Evolutionary conservation across 768 basidiomycete genomes (phyloP), one percentile per base, ranked within the genome.

Genomic region (Lactarius akahatsu): DNA sequence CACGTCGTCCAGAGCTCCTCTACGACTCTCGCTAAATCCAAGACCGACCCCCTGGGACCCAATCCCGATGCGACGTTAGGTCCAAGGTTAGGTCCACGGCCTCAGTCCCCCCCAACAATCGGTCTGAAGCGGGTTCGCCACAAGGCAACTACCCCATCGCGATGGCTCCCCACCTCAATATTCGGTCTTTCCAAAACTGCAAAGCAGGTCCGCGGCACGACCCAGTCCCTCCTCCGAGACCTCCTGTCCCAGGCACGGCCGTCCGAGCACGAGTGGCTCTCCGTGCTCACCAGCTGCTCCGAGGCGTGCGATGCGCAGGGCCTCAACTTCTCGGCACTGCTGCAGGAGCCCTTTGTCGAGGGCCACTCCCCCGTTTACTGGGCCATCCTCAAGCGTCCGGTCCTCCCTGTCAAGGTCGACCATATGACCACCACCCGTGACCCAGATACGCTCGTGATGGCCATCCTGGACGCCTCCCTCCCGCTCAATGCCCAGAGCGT

Each of bases 331-430:
- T 80, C 86, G 0, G 65, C 77, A 0, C 71, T 91, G 10, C 76
- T 91, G 0, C 89, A 90, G 71, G 85, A 89, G 55, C 81, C 76
- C 34, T 84, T 78, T 10, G 84, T 90, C 43, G 90, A 90, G 70
- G 79, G 78, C 0, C 88, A 86, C 70, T 85, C 86, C 0, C 86
- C 88, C 0, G 69, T 91, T 3, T 91, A 91, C 72, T 91, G 90
- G 90, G 86, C 85, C 0, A 84, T 91, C 68, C 76, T 91, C 28
- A 89, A 88, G 63, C 82, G 81, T 3, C 80, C 80, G 59, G 6
- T 64, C 38, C 23, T 63, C 13, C 23, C 61, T 52, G 32, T 32
- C 61, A 64, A 61, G 54, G 32, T 30, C 36, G 65, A 63, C 23
- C 56, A 63, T 34, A 13, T 41, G 15, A 55, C 47, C 0, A 26